Conservation (phyloP, 768 basidiomycete genomes). For the Agaricus blazei region DNA sequence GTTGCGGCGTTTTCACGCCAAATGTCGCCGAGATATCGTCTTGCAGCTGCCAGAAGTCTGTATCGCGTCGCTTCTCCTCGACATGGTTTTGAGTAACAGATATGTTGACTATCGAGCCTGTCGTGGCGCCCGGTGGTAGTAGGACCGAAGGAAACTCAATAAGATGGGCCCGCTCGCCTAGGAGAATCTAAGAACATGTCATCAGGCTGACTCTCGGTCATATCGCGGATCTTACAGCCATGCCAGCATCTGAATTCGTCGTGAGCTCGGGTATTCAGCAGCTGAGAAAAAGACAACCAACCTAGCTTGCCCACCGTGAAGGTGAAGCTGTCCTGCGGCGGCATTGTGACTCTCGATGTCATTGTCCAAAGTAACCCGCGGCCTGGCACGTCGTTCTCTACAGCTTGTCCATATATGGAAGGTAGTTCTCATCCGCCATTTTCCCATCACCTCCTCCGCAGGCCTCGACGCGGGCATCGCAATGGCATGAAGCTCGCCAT, state of each 20-base stretch:
- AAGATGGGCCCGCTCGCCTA: conserved; percentile 91
- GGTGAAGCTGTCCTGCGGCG: conserved; percentile 62
- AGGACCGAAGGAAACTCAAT: conserved; percentile 98
- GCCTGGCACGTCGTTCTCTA: neutral
- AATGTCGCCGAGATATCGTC: conserved; percentile 71
- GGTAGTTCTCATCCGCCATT: neutral
- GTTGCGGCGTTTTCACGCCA: conserved; percentile 59
- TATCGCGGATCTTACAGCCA: conserved; percentile 60
- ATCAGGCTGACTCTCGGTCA: neutral
- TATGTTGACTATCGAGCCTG: conserved; percentile 97
- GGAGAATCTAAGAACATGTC: conserved; percentile 58
- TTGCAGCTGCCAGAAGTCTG: conserved; percentile 84
- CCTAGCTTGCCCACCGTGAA: conserved; percentile 97
- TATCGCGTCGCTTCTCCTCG: conserved; percentile 80
- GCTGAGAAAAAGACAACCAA: conserved; percentile 29
- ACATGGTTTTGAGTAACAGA: conserved; percentile 82
- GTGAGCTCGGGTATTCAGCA: conserved; percentile 5
- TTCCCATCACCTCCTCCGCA: neutral
- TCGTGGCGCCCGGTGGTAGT: conserved; percentile 84
- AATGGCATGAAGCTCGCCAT: conserved; percentile 1
- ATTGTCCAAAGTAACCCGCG: neutral
- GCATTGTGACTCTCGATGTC: conserved; percentile 16
- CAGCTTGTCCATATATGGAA: neutral
- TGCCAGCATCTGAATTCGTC: conserved; percentile 69
- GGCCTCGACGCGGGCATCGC: neutral